A percentile compares a stretch with the other conserved stretches of the same genome.
These are phyloP conservation scores for Medakamo hakoo DNA, from an alignment of 139 green algal genomes.

Conservation along the genomic window DNA sequence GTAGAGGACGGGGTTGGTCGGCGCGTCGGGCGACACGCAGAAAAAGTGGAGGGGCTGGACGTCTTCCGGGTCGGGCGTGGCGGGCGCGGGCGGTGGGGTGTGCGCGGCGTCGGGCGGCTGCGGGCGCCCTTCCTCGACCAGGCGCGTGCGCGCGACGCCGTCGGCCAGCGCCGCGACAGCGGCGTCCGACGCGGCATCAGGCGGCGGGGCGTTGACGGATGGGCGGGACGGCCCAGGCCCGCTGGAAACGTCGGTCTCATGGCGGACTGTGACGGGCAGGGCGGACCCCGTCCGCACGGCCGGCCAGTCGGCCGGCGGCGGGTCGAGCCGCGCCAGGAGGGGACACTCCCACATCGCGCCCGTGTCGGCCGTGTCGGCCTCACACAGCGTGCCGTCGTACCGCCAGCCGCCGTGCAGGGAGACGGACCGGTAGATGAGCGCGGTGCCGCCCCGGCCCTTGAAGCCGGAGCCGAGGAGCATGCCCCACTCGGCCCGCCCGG, in stretches of 20 bases:
- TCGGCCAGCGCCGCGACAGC: background rate
- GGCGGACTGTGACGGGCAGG: too few species aligned
- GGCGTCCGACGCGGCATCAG: background rate
- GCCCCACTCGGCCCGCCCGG: conserved; percentile 14
- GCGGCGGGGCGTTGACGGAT: too few species aligned
- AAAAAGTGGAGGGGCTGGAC: too few species aligned
- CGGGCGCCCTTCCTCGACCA: background rate
- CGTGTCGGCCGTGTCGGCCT: conserved; percentile 19
- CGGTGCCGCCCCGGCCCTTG: conserved; percentile 43
- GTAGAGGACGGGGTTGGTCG: conserved; percentile 43
- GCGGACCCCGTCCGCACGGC: too few species aligned
- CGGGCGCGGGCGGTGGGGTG: background rate
- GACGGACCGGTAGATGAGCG: conserved; percentile 33
- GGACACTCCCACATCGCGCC: conserved; percentile 53
- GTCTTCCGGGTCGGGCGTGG: conserved; percentile 3
- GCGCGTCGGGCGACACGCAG: conserved; percentile 30
- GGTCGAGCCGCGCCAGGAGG: conserved; percentile 26
- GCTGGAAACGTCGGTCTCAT: too few species aligned
- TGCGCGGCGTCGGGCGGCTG: background rate
- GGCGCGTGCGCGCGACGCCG: background rate
- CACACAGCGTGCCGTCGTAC: conserved; percentile 33
- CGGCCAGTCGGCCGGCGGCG: background rate
- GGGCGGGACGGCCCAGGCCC: too few species aligned
- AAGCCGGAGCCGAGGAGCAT: conserved; percentile 67
- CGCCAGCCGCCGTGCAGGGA: conserved; percentile 26